These are phyloP conservation scores for Endocalyx cinctus DNA, from an alignment of 2,329 filamentous ascomycete species.

Conservation along the genomic window DNA sequence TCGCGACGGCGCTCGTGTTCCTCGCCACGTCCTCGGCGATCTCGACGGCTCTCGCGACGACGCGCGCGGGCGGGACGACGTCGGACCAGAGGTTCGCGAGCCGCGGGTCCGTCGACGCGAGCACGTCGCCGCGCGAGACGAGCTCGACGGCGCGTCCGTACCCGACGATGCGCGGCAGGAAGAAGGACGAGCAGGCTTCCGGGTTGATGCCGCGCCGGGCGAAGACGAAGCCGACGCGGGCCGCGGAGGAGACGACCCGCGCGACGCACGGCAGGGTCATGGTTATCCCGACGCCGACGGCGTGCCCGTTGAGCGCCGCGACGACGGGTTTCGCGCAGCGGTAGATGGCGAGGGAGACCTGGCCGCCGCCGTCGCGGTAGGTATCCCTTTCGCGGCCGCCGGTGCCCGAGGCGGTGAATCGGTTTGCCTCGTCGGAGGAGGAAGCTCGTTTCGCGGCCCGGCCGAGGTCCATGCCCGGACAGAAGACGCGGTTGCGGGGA, in stretches of 20 bases:
- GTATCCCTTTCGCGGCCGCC: no score
- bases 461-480: constrained; percentile 54
- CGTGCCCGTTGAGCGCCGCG: constrained; percentile 54
- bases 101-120: constrained; percentile 44
- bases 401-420: constrained; percentile 2
- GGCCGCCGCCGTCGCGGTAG: constrained; percentile 48
- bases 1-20: constrained; percentile 62
- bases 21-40: constrained; percentile 62
- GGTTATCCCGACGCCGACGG: constrained; percentile 58
- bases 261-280: constrained; percentile 54
- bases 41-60: constrained; percentile 60
- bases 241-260: constrained; percentile 47
- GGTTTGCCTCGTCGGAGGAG: constrained; percentile 10
- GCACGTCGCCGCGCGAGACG: constrained; percentile 62
- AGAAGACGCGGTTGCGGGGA: constrained; percentile 46
- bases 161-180: constrained; percentile 67
- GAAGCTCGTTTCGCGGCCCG: no score
- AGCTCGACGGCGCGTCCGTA: constrained; percentile 59
- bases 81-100: constrained; percentile 63
- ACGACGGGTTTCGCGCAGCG: constrained; percentile 55
- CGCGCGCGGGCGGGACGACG: constrained; percentile 53
- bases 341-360: constrained; percentile 50
- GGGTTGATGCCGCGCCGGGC: constrained; percentile 64
- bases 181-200: constrained; percentile 69
- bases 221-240: constrained; percentile 73